A percentile compares a stretch with the other conserved stretches of the same genome.
phyloP scores from a whole-genome alignment of 352 stramenopile genomes.

The Phytophthora agathidicida region DNA sequence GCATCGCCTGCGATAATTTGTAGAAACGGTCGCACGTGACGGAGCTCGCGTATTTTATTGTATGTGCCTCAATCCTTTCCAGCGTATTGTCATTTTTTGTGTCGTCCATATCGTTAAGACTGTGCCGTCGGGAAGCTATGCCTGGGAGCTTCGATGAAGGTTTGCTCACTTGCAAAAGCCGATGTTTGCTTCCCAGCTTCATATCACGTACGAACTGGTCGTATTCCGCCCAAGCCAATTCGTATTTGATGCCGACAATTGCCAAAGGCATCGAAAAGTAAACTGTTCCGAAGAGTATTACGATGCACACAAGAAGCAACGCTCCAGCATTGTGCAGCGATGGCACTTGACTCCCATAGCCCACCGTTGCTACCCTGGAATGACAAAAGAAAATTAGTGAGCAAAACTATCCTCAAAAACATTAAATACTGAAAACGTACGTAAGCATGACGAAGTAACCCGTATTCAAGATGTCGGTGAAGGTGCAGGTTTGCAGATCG shows the following conservation, averaged over 20 bases:
- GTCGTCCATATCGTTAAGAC: constrained; percentile 1
- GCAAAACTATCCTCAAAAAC: too few relatives aligned
- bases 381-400: not conserved
- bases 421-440: constrained; percentile 26
- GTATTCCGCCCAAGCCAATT: constrained; percentile 42
- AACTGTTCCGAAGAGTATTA: constrained; percentile 64
- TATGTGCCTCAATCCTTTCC: constrained; percentile 32
- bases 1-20: constrained; percentile 32
- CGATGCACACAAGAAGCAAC: constrained; percentile 38
- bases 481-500: constrained; percentile 49
- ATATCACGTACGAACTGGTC: constrained; percentile 14
- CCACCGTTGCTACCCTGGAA: constrained; percentile 54
- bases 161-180: constrained; percentile 4
- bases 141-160: constrained; percentile 3
- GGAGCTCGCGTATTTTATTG: constrained; percentile 31
- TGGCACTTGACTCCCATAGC: constrained; percentile 58
- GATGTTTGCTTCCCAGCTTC: too few relatives aligned
- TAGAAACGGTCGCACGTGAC: constrained; percentile 48
- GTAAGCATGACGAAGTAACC: constrained; percentile 70
- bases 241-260: constrained; percentile 63
- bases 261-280: constrained; percentile 67
- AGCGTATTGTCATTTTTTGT: constrained; percentile 28
- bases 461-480: constrained; percentile 68
- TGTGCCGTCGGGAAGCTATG: constrained; percentile 1
- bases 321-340: constrained; percentile 46